Percentiles rank a stretch among this genome's conserved stretches.
Conservation (phyloP, 768 basidiomycete species). For the Amanita subjunquillea region DNA sequence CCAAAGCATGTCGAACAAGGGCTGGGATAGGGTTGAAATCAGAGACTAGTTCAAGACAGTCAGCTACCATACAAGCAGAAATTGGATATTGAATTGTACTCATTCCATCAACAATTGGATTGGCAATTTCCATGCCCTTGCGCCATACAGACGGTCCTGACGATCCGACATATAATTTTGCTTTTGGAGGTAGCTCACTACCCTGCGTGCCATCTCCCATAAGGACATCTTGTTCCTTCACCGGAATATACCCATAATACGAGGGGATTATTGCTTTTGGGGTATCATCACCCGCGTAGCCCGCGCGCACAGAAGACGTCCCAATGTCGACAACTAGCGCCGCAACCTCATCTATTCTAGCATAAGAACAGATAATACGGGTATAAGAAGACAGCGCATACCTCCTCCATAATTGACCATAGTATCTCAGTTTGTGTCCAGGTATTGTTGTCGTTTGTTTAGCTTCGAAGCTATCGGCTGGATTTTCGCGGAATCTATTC, state of each 20-base stretch:
- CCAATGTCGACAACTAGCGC: constrained; percentile 96
- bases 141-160: constrained; percentile 87
- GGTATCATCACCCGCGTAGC: constrained; percentile 95
- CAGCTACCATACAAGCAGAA: background rate
- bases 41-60: constrained; percentile 31
- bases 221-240: constrained; percentile 36
- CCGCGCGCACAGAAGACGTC: constrained; percentile 79
- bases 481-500: background rate
- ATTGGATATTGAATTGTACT: constrained; percentile 37
- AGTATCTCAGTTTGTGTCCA: background rate
- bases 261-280: constrained; percentile 91
- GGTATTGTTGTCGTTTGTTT: constrained; percentile 19
- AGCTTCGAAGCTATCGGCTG: constrained; percentile 12
- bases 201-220: constrained; percentile 41
- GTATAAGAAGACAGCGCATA: constrained; percentile 21
- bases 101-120: constrained; percentile 77
- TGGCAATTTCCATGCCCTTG: constrained; percentile 77
- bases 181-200: constrained; percentile 20
- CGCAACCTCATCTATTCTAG: constrained; percentile 79
- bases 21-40: constrained; percentile 71
- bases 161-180: constrained; percentile 75
- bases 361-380: background rate
- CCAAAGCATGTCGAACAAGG: constrained; percentile 65
- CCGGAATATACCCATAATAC: constrained; percentile 66
- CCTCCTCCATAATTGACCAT: constrained; percentile 90